phyloP scores from a whole-genome alignment of 768 basidiomycete genomes.

The Pulveroboletus sp. region DNA sequence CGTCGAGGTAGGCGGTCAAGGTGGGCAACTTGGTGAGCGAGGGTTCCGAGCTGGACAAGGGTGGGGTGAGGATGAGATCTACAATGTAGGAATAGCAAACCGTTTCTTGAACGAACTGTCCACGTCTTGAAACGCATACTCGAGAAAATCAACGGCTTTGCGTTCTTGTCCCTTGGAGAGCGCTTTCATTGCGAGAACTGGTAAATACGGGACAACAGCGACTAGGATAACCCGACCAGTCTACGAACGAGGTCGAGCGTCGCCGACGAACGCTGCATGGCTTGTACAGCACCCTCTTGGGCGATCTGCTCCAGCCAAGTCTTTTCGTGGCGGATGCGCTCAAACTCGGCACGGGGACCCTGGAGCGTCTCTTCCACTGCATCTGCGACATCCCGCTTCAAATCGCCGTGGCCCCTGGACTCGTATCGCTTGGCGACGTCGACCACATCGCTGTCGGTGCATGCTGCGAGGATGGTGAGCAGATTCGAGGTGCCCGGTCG shows the following conservation, averaged over 20 bases:
- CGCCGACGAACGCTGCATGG: constrained; percentile 53
- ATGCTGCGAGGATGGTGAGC: constrained; percentile 76
- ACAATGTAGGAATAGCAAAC: constrained; percentile 37
- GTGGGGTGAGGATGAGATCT: background rate
- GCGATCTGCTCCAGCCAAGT: constrained; percentile 64
- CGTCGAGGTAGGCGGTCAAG: constrained; percentile 56
- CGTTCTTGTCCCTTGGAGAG: constrained; percentile 60
- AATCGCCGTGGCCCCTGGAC: constrained; percentile 54
- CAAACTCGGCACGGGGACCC: constrained; percentile 67
- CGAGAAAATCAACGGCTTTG: constrained; percentile 61
- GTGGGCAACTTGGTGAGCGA: constrained; percentile 54
- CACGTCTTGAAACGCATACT: constrained; percentile 61
- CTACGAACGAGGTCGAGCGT: constrained; percentile 70
- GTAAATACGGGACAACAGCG: constrained; percentile 23
- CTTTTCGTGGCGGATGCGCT: constrained; percentile 56
- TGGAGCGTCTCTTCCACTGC: constrained; percentile 68
- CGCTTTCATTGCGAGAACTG: constrained; percentile 17
- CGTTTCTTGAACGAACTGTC: constrained; percentile 75
- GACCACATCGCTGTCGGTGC: constrained; percentile 45
- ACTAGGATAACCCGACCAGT: constrained; percentile 54
- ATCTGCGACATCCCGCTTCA: constrained; percentile 76
- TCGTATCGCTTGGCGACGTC: constrained; percentile 50
- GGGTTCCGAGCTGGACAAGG: constrained; percentile 23
- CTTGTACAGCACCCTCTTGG: constrained; percentile 58
- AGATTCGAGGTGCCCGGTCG: constrained; percentile 86